Evolutionary conservation across 257 asterid genomes (phyloP), one percentile per base, ranked within the genome.

Genomic region (Gynochthodes officinalis): DNA sequence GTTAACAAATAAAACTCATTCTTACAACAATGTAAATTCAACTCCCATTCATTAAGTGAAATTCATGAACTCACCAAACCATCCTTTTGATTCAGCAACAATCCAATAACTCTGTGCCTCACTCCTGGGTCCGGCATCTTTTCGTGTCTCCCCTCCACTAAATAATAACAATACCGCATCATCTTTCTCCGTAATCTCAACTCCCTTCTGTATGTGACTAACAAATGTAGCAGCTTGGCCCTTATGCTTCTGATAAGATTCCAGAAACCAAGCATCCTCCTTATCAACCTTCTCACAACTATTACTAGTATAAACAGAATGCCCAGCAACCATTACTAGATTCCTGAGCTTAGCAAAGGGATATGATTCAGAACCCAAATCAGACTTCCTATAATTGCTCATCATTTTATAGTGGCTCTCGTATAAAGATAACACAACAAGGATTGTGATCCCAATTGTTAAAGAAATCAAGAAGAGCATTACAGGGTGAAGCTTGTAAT

Each of bases 321-420:
- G 99, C n/a, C 99, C 99, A 18, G 98, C 99, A 14, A 94, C 97
- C 97, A 94, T 91, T 59, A 94, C 98, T 69, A 94, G 97, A 81
- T 94, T 94, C 84, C 73, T 83, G 37, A 81, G 79, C 73, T 66
- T 83, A 60, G 85, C 71, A 74, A 89, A 89, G 0, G 97, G 98
- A 81, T 89, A 91, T 19, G 61, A 52, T 52, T 79, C 95, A 37
- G 72, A 77, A 70, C 83, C 85, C 43, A 28, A 75, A 64, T 87
- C 90, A 18, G 70, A 48, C 69, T 65, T 89, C 77, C 73, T 84
- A 67, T 77, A 86, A 75, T 13, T 73, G 52, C 84, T 61, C 83
- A 59, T 71, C 79, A 79, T 63, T 33, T 78, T 77, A 33, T 82
- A 81, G 27, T 70, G 81, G 11, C 82, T 87, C 60, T 75, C 83